Evolutionary conservation across 345 rosid genomes (phyloP).

Genomic region (Corchorus capsularis): DNA sequence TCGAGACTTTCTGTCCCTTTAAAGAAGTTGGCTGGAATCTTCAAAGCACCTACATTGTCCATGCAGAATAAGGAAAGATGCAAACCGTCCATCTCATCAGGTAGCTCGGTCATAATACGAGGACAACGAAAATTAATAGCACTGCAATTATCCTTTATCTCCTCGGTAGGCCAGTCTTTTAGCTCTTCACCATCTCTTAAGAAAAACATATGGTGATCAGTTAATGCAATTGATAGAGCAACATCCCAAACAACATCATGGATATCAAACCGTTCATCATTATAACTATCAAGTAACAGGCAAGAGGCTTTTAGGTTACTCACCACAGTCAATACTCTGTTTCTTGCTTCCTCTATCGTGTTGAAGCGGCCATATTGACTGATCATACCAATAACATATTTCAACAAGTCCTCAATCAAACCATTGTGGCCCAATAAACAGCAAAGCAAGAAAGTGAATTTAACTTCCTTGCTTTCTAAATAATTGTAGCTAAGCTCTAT

Average conservation of each 20-base stretch:
- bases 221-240: neutral
- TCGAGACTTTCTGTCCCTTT: neutral
- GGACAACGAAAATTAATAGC: neutral
- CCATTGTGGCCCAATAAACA: neutral
- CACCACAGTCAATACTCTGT: neutral
- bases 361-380: too few species aligned
- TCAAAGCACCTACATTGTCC: neutral
- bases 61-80: too few species aligned
- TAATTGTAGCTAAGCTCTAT: slow-evolving; percentile 7
- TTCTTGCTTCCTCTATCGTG: slow-evolving; percentile 15
- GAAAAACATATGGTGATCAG: too few species aligned
- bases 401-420: slow-evolving; percentile 2
- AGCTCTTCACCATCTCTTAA: too few species aligned
- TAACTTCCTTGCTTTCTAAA: slow-evolving; percentile 12
- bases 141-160: too few species aligned
- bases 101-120: neutral
- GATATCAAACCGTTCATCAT: neutral
- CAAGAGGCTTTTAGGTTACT: slow-evolving; percentile 18
- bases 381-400: slow-evolving; percentile 17
- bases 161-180: too few species aligned
- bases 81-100: too few species aligned
- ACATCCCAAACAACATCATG: slow-evolving; percentile 25
- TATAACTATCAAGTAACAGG: slow-evolving; percentile 14
- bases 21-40: slow-evolving; percentile 21
- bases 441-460: slow-evolving; percentile 19